Conservation (phyloP, 352 stramenopile genomes). For the Pythium monospermum region DNA sequence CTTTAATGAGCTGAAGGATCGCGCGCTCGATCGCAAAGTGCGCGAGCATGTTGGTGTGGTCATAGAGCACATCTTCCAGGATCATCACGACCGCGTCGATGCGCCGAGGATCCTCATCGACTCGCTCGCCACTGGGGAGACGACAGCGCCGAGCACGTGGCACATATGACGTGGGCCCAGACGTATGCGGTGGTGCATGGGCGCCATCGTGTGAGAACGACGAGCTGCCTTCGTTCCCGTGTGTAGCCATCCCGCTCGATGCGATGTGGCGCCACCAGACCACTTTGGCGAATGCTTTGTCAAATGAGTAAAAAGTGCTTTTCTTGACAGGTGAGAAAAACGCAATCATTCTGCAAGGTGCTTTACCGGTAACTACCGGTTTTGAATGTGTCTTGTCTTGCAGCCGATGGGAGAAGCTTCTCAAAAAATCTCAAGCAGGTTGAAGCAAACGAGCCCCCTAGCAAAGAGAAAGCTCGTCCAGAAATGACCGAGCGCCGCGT, state of each 20-base stretch:
- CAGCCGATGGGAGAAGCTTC: not conserved
- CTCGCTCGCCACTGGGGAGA: slow-evolving; percentile 30
- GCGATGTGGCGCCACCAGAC: not conserved
- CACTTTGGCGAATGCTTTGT: not conserved
- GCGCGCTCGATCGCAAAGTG: slow-evolving; percentile 76
- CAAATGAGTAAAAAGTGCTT: not conserved
- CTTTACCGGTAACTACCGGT: too few relatives aligned
- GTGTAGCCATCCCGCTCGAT: not conserved
- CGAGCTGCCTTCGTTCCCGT: not conserved
- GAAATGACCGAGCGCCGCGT: slow-evolving; percentile 65
- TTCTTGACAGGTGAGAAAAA: not conserved
- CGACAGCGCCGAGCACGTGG: slow-evolving; percentile 20
- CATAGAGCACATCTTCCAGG: slow-evolving; percentile 83
- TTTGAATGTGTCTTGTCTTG: not conserved
- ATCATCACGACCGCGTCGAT: slow-evolving; percentile 81
- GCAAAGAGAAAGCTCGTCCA: too few relatives aligned
- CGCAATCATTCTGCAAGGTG: too few relatives aligned
- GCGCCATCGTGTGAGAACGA: too few relatives aligned
- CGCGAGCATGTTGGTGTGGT: slow-evolving; percentile 76
- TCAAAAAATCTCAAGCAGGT: slow-evolving; percentile 5
- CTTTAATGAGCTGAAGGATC: slow-evolving; percentile 60
- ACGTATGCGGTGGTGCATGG: not conserved
- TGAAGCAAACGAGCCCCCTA: slow-evolving; percentile 16
- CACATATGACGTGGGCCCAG: not conserved
- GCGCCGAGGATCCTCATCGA: slow-evolving; percentile 40